A percentile compares a stretch with the other conserved stretches of the same genome.
phyloP scores from a whole-genome alignment of 2,329 filamentous ascomycete species.

The Aureobasidium zeae region DNA sequence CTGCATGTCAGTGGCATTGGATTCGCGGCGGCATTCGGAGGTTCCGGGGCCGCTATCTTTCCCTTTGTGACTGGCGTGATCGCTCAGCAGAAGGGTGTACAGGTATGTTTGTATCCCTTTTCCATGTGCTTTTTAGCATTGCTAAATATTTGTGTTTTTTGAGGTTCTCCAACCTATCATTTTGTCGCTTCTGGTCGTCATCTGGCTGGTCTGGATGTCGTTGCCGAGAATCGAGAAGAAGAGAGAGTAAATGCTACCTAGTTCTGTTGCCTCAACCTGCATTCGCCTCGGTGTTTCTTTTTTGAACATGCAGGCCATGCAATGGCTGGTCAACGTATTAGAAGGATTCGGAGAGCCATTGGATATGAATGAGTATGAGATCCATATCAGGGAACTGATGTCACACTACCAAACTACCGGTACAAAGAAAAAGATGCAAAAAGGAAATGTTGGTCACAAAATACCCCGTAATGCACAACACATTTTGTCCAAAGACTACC shows the following conservation, averaged over 20 bases:
- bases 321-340: too few species aligned
- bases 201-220: slow-evolving; percentile 43
- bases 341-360: too few species aligned
- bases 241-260: slow-evolving; percentile 27
- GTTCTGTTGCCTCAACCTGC: too few species aligned
- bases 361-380: too few species aligned
- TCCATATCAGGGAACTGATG: too few species aligned
- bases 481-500: too few species aligned
- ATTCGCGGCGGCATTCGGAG: slow-evolving; percentile 69
- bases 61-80: slow-evolving; percentile 60
- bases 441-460: too few species aligned
- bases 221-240: slow-evolving; percentile 40
- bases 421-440: too few species aligned
- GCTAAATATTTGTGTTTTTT: background rate
- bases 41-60: slow-evolving; percentile 59
- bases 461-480: background rate
- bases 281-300: too few species aligned
- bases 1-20: slow-evolving; percentile 74
- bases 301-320: too few species aligned
- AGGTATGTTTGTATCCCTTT: slow-evolving; percentile 30
- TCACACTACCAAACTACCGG: too few species aligned
- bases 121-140: background rate
- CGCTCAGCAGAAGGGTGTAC: slow-evolving; percentile 51
- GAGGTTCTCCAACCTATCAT: slow-evolving; percentile 48
- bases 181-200: slow-evolving; percentile 43